Conservation (phyloP, 225 moss, liverwort and hornwort genomes). For the Thuidium tamariscinum region DNA sequence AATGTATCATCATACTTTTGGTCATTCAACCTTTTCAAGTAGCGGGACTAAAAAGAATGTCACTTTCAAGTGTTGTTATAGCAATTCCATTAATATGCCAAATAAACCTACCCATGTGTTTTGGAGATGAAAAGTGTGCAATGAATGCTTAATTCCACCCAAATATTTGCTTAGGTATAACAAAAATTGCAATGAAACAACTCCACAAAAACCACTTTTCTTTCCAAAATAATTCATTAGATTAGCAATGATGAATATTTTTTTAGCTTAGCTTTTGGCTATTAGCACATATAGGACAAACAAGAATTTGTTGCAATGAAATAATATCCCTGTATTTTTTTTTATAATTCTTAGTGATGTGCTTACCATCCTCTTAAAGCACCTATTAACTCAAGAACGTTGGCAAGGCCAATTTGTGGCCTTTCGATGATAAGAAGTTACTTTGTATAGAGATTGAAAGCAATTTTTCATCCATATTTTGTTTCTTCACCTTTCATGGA, state of each 20-base stretch:
- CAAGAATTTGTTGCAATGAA: neutral
- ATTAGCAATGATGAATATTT: neutral
- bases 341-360: too few species aligned
- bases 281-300: rapidly evolving
- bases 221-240: rapidly evolving
- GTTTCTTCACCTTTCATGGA: too few species aligned
- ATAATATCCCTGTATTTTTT: neutral
- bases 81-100: neutral
- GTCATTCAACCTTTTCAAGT: rapidly evolving
- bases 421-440: too few species aligned
- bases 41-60: neutral
- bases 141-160: rapidly evolving
- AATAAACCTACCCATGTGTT: rapidly evolving
- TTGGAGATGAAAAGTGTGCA: rapidly evolving
- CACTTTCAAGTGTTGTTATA: rapidly evolving
- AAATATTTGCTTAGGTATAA: too few species aligned
- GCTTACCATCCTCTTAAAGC: too few species aligned
- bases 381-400: too few species aligned
- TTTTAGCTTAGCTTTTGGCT: too few species aligned
- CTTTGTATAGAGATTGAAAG: too few species aligned
- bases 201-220: rapidly evolving
- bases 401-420: too few species aligned
- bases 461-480: too few species aligned
- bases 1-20: neutral
- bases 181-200: neutral